phyloP scores from a whole-genome alignment of 768 basidiomycete genomes.

The Clitopilus passeckerianus region DNA sequence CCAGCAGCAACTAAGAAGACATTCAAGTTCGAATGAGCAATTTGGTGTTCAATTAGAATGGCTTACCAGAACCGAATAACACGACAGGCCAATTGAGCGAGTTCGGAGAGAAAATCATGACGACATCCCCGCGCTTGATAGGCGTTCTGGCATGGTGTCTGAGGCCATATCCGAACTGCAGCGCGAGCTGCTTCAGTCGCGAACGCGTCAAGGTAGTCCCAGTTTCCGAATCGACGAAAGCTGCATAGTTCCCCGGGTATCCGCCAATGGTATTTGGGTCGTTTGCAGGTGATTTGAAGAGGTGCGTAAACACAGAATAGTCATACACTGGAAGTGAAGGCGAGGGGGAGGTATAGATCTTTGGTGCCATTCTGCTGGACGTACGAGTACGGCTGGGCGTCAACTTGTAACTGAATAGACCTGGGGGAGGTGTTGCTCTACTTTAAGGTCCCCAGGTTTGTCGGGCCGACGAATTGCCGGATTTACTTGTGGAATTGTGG shows the following conservation, averaged over 20 bases:
- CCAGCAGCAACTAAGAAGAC: conserved; percentile 51
- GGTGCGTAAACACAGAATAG: conserved; percentile 44
- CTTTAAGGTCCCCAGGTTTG: background rate
- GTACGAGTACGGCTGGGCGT: conserved; percentile 5
- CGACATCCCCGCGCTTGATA: conserved; percentile 46
- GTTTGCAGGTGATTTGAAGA: conserved; percentile 28
- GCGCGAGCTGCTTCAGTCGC: conserved; percentile 45
- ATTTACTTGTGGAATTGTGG: background rate
- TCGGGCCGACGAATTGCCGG: background rate
- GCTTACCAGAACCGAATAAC: conserved; percentile 38
- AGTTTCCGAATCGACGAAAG: conserved; percentile 64
- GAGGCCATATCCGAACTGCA: conserved; percentile 58
- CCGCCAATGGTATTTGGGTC: conserved; percentile 30
- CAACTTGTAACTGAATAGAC: background rate
- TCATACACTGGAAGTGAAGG: conserved; percentile 31
- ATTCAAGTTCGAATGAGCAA: too few species aligned
- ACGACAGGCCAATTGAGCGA: conserved; percentile 47
- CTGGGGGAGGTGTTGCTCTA: background rate
- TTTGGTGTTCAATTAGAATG: too few species aligned
- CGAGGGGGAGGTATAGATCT: conserved; percentile 42
- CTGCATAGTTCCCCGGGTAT: conserved; percentile 38
- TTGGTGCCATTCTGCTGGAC: conserved; percentile 26
- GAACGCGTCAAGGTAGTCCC: conserved; percentile 52
- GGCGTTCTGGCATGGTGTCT: conserved; percentile 29
- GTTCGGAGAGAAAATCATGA: conserved; percentile 69